phyloP scores from a whole-genome alignment of 106 monocot species.

The Vanilla planifolia region DNA sequence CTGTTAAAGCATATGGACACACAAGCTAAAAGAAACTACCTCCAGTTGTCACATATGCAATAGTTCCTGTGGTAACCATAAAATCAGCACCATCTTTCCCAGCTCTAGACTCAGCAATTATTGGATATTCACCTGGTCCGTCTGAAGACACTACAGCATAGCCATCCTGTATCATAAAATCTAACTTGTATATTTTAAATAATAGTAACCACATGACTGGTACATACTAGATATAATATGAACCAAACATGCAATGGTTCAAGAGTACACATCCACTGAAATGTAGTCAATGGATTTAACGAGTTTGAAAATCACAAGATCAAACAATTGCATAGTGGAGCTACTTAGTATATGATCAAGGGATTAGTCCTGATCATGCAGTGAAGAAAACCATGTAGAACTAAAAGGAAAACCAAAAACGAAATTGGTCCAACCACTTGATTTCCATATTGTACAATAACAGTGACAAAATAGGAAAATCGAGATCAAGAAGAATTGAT shows the following conservation, averaged over 20 bases:
- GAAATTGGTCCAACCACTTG: no score
- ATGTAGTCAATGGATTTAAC: no score
- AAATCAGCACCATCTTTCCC: slow-evolving; percentile 71
- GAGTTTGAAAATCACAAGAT: background rate
- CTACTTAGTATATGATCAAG: no score
- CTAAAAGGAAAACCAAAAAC: no score
- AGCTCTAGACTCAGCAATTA: slow-evolving; percentile 85
- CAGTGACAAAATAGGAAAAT: no score
- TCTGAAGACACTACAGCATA: slow-evolving; percentile 93
- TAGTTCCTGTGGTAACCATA: slow-evolving; percentile 51
- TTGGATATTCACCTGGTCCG: slow-evolving; percentile 87
- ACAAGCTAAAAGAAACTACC: slow-evolving; percentile 30
- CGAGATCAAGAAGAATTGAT: no score
- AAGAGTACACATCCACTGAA: no score
- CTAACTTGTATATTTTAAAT: background rate
- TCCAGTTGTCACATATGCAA: slow-evolving; percentile 99
- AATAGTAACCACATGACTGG: background rate
- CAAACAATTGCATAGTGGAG: background rate
- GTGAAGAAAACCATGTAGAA: no score
- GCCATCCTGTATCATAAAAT: slow-evolving; percentile 58
- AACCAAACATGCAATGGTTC: no score
- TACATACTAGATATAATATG: background rate
- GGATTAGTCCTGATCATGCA: no score
- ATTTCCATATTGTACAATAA: no score
- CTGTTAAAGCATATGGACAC: no score